Base-by-base conservation (phyloP, 148 eudicot genomes). In the Chenopodium formosanum region DNA sequence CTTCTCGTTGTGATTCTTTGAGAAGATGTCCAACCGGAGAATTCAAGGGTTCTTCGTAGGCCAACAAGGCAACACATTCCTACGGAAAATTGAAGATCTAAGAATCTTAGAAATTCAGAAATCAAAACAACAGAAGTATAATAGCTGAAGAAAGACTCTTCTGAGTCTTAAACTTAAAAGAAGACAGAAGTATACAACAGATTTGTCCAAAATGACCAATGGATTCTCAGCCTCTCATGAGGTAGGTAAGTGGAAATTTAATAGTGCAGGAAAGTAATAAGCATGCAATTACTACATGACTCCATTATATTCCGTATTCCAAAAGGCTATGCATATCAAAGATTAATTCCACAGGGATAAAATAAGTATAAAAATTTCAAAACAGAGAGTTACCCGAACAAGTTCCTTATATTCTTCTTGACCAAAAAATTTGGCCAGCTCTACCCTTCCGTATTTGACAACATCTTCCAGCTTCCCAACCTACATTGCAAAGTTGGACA, bases 61-160 rank as follows among this genome's bases (percentile, higher is more conserved):
- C 99, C 85, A 96, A 87, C 84, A 96, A 79, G 47, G 98, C 92
- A 81, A 91, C 97, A 83, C 92, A 92, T 77, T 96, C 99, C 99
- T 96, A 46, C 81, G 11, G 72, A 64, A 29, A 71, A 71, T 48
- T 27, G 66, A 10, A 19, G 16, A 27, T 50, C 34, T 60, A 46
- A 69, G 32, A 48, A 81, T 37, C 68, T 80, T 72, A 79, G 23
- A 74, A 34, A 34, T 79, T 19, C 80, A 63, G 46, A 62, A 17
- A 12, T 71, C 50, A 32, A 75, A 14, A 53, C 4, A 48, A 9
- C 13, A 10, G 34, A 52, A 50, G 32, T 2, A 58, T 22, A 0
- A 62, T 62, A 62, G 66, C 66, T 22, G 66, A 5, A 22, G 66
- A 22, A 62, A 62, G 66, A 62, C 66, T 62, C 25, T 20, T 7